Evolutionary conservation across 2,329 filamentous ascomycete genomes (phyloP).

Genomic region (Aspergillus intermedius): DNA sequence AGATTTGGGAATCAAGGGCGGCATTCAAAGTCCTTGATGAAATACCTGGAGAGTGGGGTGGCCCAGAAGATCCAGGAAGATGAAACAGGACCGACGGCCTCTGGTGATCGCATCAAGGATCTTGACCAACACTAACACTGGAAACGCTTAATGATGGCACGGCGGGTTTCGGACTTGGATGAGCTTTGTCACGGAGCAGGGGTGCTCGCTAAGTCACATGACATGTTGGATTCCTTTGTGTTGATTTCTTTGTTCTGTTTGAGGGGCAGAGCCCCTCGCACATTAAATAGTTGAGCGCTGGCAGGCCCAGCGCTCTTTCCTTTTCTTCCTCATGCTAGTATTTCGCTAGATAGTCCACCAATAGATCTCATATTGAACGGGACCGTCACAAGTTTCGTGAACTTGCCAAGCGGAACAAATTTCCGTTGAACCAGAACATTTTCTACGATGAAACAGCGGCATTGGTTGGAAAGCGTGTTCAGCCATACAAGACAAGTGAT

Average conservation of each 20-base stretch:
- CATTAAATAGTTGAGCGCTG: too few species aligned
- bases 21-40: neutral
- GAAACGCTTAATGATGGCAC: conserved; percentile 4
- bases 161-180: conserved; percentile 1
- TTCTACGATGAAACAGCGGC: neutral
- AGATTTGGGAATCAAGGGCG: neutral
- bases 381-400: too few species aligned
- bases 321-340: too few species aligned
- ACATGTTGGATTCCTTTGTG: too few species aligned
- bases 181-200: too few species aligned
- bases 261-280: too few species aligned
- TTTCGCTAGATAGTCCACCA: too few species aligned
- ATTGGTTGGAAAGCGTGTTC: neutral
- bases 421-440: neutral
- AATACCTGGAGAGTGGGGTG: neutral
- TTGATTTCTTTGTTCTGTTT: too few species aligned
- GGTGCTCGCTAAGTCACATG: too few species aligned
- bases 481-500: neutral
- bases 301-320: too few species aligned
- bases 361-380: too few species aligned
- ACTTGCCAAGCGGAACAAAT: neutral
- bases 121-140: conserved; percentile 3
- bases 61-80: neutral
- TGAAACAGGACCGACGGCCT: neutral
- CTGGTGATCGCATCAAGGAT: neutral